Conservation (phyloP, 305 asterid genomes). For the Fraxinus nigra region DNA sequence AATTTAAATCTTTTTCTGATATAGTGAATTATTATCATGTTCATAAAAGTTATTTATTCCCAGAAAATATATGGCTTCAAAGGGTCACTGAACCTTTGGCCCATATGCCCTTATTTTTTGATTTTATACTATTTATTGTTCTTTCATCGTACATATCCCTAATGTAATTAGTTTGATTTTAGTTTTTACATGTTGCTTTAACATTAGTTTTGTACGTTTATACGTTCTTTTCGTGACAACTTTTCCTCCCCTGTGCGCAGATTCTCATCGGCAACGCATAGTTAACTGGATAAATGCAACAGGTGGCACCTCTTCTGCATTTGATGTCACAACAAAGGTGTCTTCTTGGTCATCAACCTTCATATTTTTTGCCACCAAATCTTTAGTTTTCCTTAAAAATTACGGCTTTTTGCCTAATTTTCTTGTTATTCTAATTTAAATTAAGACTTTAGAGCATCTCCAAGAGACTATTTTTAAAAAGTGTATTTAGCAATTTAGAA, state of each 20-base stretch:
- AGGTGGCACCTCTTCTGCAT: constrained; percentile 57
- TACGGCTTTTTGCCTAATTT: background rate
- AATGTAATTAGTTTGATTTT: background rate
- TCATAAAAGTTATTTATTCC: background rate
- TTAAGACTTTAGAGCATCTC: background rate
- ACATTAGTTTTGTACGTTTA: background rate
- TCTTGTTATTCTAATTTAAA: background rate
- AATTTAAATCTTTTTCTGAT: background rate
- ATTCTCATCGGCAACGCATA: constrained; percentile 64
- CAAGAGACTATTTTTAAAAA: background rate
- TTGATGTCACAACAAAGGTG: constrained; percentile 65
- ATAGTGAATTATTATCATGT: no score
- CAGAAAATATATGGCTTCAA: background rate
- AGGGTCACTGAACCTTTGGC: background rate
- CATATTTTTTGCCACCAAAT: background rate
- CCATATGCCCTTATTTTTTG: background rate
- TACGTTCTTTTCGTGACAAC: background rate
- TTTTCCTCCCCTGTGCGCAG: constrained; percentile 24
- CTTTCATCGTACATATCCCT: background rate
- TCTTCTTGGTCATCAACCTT: background rate
- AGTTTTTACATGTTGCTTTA: background rate
- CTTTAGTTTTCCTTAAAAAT: background rate
- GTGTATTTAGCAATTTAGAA: background rate
- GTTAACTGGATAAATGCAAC: constrained; percentile 67
- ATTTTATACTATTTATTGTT: background rate